Base-by-base conservation (phyloP, 2,329 filamentous ascomycete species). In the Ilyonectria destructans region DNA sequence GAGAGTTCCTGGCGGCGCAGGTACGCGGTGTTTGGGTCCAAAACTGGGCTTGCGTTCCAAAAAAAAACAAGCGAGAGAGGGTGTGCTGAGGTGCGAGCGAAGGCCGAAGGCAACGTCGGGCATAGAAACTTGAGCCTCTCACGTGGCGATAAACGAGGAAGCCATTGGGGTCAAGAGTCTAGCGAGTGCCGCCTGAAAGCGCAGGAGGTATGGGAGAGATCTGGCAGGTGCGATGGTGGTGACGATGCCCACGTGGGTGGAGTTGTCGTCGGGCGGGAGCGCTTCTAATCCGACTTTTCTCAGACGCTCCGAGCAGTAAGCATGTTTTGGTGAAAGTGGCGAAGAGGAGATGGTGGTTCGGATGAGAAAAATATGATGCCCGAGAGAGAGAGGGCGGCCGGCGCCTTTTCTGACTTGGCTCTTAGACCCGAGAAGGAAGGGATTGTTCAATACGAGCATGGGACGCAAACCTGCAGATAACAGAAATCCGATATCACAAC, bases 381-480 rank as follows among this genome's bases (percentile, higher is more conserved):
- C 6, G 23, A 37, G 13, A n/a, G 23, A 37, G 13, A 23, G 51
- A 35, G 9, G 31, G 19, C 29, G 31, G 29, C 6, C 21, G 21
- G n/a, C 9, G 33, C 15, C 31, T 43, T 43, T 23, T 31, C 52
- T 19, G 29, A 51, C 37, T 48, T 35, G 51, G 4, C n/a, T 35
- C 29, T 35, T 2, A 54, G 21, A n/a, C 17, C 21, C n/a, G 46
- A 17, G 31, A 23, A 12, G 40, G 43, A 57, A 49, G 51, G 51
- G 48, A 33, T 37, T 60, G 26, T 26, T 71, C 33, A 37, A 69
- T 69, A 67, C 63, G 68, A 69, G 63, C 52, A 19, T 37, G 60
- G 37, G 48, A 35, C 67, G 70, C 70, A 63, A 71, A 65, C 64
- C 62, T 60, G 64, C 71, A 70, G 73, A 33, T 58, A 31, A 26